Conservation (phyloP, 1,139 yeast genomes). For the Candida sp. region DNA sequence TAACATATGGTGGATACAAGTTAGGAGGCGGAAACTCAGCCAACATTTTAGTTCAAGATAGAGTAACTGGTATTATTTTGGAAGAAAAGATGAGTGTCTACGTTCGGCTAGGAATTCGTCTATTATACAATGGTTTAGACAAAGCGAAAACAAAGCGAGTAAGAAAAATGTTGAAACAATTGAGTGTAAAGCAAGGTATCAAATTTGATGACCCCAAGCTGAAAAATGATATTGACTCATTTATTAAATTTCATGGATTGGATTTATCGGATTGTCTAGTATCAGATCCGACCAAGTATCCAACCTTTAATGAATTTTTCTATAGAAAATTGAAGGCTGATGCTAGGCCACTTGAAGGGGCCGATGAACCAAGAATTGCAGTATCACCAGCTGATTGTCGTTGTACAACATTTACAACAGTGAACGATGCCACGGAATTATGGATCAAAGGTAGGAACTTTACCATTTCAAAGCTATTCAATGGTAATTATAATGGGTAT, state of each 20-base stretch:
- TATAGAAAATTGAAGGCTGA: conserved; percentile 72
- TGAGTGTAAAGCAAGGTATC: conserved; percentile 78
- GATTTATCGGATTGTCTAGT: conserved; percentile 67
- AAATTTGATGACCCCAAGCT: conserved; percentile 77
- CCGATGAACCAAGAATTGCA: conserved; percentile 43
- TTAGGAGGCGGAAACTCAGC: conserved; percentile 85
- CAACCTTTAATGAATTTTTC: conserved; percentile 86
- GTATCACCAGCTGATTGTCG: conserved; percentile 91
- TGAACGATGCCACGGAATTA: conserved; percentile 63
- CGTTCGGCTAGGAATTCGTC: conserved; percentile 81
- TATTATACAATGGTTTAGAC: conserved; percentile 74
- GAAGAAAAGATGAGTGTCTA: conserved; percentile 94
- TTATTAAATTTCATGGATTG: conserved; percentile 76
- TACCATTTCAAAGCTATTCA: conserved; percentile 62
- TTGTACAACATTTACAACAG: conserved; percentile 63
- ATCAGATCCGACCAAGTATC: conserved; percentile 47
- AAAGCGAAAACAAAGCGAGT: conserved; percentile 54
- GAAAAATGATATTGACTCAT: conserved; percentile 64
- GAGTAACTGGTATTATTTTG: conserved; percentile 79
- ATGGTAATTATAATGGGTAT: conserved; percentile 49
- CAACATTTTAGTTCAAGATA: conserved; percentile 88
- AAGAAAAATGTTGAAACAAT: conserved; percentile 52
- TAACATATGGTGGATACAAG: conserved; percentile 85
- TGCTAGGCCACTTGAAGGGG: conserved; percentile 68
- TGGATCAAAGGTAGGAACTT: conserved; percentile 93